phyloP scores from a whole-genome alignment of 2,329 filamentous ascomycete genomes.

The Amauroascus verrucosus region DNA sequence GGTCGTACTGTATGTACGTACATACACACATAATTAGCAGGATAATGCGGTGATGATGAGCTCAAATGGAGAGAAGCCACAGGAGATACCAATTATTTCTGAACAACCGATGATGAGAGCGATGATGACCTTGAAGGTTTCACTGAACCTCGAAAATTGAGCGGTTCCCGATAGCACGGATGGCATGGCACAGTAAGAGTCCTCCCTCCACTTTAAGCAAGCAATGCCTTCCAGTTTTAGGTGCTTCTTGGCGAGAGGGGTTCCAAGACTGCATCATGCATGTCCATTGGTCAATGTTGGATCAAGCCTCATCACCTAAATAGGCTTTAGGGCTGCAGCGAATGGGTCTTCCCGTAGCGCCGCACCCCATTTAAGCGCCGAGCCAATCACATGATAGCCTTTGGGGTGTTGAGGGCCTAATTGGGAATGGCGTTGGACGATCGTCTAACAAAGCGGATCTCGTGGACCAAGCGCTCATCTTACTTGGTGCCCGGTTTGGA shows the following conservation, averaged over 20 bases:
- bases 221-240: neutral
- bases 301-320: neutral
- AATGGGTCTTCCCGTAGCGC: neutral
- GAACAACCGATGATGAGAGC: too few relatives aligned
- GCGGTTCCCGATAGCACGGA: neutral
- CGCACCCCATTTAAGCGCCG: neutral
- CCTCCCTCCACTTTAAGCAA: neutral
- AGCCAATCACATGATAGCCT: neutral
- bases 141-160: too few relatives aligned
- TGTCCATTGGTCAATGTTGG: neutral
- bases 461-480: neutral
- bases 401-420: neutral
- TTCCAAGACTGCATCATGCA: neutral
- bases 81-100: too few relatives aligned
- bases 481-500: neutral
- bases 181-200: neutral
- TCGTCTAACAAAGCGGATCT: neutral
- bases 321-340: slow-evolving; percentile 25
- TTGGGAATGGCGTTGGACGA: neutral
- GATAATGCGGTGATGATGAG: too few relatives aligned
- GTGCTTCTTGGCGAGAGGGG: neutral
- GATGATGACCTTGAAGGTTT: too few relatives aligned
- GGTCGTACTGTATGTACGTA: too few relatives aligned
- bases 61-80: too few relatives aligned
- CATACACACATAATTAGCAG: too few relatives aligned